Evolutionary conservation across 257 asterid species (phyloP).

Genomic region (Schizonepeta tenuifolia): DNA sequence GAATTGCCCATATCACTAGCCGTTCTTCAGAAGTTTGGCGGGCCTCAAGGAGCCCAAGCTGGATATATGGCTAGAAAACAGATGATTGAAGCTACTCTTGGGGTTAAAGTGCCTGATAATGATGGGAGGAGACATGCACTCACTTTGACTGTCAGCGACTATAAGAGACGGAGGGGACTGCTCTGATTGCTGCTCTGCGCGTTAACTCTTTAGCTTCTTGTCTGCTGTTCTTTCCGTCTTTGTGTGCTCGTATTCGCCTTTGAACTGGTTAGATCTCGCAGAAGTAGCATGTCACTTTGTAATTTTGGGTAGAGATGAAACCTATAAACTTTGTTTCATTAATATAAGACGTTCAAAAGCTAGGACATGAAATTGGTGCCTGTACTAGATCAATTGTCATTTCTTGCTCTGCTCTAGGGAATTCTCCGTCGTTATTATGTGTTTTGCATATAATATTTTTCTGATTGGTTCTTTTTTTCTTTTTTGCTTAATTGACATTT

Average conservation of each 20-base stretch:
- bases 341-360: neutral
- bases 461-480: neutral
- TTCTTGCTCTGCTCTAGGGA: neutral
- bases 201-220: neutral
- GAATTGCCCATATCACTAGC: conserved; percentile 78
- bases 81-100: conserved; percentile 79
- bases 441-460: neutral
- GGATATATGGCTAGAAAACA: conserved; percentile 93
- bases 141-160: conserved; percentile 89
- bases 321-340: neutral
- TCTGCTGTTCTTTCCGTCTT: neutral
- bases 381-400: neutral
- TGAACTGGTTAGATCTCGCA: neutral
- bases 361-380: neutral
- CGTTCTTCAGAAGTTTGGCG: conserved; percentile 77
- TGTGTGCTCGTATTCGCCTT: neutral
- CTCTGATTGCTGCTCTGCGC: conserved; percentile 39
- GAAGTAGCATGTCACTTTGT: neutral
- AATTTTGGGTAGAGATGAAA: neutral
- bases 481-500: neutral
- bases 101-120: conserved; percentile 77
- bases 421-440: neutral
- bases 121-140: conserved; percentile 89
- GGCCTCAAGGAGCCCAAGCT: conserved; percentile 82
- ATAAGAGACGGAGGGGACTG: conserved; percentile 91